Percentiles rank a stretch among this genome's conserved stretches.
Conservation (phyloP, 257 asterid species). For the Capsicum pubescens region DNA sequence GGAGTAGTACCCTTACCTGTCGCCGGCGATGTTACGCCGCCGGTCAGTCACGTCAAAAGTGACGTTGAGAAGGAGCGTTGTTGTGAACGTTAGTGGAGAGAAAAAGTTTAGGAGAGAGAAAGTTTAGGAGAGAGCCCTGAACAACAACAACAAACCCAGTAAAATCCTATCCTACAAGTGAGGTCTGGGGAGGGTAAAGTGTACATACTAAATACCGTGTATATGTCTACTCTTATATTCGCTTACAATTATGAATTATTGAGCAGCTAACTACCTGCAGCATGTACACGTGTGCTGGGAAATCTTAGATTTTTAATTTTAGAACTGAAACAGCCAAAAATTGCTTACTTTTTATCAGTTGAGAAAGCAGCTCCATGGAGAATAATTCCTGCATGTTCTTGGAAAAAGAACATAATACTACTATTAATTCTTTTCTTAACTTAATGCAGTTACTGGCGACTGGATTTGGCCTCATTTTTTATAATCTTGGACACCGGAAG, state of each 20-base stretch:
- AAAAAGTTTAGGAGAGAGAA: no score
- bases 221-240: neutral
- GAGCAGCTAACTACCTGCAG: neutral
- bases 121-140: no score
- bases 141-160: no score
- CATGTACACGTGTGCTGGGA: neutral
- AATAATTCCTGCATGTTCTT: neutral
- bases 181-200: no score
- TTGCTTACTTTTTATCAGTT: neutral
- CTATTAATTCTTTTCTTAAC: neutral
- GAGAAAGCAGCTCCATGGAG: neutral
- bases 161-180: no score
- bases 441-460: constrained; percentile 75
- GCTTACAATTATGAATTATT: neutral
- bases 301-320: no score
- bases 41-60: no score
- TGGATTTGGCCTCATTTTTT: constrained; percentile 80
- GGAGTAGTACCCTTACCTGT: no score
- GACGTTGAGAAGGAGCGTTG: no score
- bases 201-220: neutral
- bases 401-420: neutral
- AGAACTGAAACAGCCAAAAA: neutral
- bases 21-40: no score
- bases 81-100: no score
- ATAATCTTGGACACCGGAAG: constrained; percentile 85